Base-by-base conservation (phyloP, 2,329 filamentous ascomycete genomes). In the Colletotrichum theobromicola region DNA sequence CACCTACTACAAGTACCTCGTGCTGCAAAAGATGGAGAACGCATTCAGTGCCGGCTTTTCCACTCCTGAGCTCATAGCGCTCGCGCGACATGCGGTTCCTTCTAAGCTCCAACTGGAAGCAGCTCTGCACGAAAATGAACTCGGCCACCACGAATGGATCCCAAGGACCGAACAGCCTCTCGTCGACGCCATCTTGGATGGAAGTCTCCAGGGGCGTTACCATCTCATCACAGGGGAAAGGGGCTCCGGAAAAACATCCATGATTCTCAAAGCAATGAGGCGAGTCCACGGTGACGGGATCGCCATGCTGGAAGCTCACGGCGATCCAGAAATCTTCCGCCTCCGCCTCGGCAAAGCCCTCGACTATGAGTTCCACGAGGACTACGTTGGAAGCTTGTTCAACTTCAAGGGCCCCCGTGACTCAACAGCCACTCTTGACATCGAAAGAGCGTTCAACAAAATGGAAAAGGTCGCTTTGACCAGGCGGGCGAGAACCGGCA, bases 401-500 rank as follows among this genome's bases (percentile, higher is more conserved):
- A 57, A 57, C 83, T 98, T 94, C 74, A 98, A 99, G 80, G 97
- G 97, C 0, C 97, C 97, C 0, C 91, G 97, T 57, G 97, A 99
- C 80, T 95, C 95, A 4, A 98, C 95, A 0, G 95, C 97, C 5
- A 87, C 99, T 37, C 89, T 99, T 2, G 97, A 99, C 81, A 98
- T 99, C 76, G 97, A 99, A 82, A 92, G 97, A 30, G 97, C 97
- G 0, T 93, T 99, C 82, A 99, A 99, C 88, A 99, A 99, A 84
- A 87, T 99, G 13, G 97, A 99, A 81, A 99, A 99, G 83, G 95
- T 98, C 8, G 97, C 97, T 1, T 85, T 88, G 78, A 90, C 94
- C 65, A 88, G 95, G 57, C 87, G 89, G 32, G 86, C 53, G 4
- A 83, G 73, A 83, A 91, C 30, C 90, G 90, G 9, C 24, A 88